Conservation (phyloP, 1,139 yeast species). For the Tardiomyces blankii region DNA sequence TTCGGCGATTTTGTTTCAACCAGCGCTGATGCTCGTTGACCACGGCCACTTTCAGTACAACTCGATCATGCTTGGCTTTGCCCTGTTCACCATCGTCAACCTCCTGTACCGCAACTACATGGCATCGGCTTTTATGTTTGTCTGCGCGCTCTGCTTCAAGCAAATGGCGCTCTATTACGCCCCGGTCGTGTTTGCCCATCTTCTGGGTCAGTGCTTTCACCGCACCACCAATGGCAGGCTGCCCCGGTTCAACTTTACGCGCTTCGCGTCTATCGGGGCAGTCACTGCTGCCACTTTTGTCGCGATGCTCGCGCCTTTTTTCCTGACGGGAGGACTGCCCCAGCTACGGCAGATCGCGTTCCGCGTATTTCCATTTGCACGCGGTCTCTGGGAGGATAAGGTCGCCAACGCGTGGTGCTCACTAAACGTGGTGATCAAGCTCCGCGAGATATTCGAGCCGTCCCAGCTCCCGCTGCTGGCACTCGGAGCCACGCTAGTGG, state of each 20-base stretch:
- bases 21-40: slow-evolving; percentile 73
- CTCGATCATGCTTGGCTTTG: slow-evolving; percentile 84
- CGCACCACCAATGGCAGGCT: slow-evolving; percentile 17
- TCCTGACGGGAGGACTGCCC: slow-evolving; percentile 26
- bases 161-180: slow-evolving; percentile 95
- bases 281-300: slow-evolving; percentile 49
- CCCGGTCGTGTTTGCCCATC: slow-evolving; percentile 74
- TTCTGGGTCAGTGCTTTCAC: slow-evolving; percentile 40
- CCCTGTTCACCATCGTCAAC: slow-evolving; percentile 56
- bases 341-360: slow-evolving; percentile 36
- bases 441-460: slow-evolving; percentile 44
- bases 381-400: slow-evolving; percentile 97
- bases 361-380: slow-evolving; percentile 80
- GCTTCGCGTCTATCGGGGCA: slow-evolving; percentile 49
- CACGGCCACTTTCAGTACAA: slow-evolving; percentile 98
- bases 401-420: slow-evolving; percentile 98
- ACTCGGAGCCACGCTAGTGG: slow-evolving; percentile 47
- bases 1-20: slow-evolving; percentile 64
- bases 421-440: slow-evolving; percentile 64
- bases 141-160: slow-evolving; percentile 69
- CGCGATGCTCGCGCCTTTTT: slow-evolving; percentile 51
- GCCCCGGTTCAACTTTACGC: slow-evolving; percentile 24
- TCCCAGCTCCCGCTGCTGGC: slow-evolving; percentile 54
- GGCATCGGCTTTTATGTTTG: slow-evolving; percentile 71
- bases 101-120: slow-evolving; percentile 34